Percentiles rank a stretch among this genome's conserved stretches.
These are phyloP conservation scores for Penicillium carneum DNA, from an alignment of 2,329 filamentous ascomycete genomes.

Conservation along the genomic window DNA sequence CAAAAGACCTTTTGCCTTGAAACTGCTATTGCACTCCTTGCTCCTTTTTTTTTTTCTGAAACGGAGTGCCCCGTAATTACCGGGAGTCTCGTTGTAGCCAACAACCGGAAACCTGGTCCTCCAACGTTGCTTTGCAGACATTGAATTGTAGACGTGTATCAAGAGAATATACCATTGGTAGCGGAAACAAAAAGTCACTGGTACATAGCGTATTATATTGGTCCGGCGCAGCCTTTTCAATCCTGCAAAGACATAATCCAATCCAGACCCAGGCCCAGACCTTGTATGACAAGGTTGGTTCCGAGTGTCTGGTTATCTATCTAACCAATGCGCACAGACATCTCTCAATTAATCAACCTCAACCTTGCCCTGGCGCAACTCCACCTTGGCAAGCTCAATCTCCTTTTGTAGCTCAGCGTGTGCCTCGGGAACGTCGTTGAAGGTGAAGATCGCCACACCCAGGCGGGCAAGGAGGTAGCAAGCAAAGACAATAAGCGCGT, in stretches of 20 bases:
- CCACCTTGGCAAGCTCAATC: conserved; percentile 63
- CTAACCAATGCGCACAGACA: not conserved
- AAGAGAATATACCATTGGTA: conserved; percentile 29
- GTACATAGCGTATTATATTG: conserved; percentile 24
- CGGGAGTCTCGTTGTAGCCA: not conserved
- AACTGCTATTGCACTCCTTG: not conserved
- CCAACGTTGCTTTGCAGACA: not conserved
- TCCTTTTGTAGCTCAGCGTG: conserved; percentile 87
- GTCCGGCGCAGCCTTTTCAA: conserved; percentile 9
- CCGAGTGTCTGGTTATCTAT: not conserved
- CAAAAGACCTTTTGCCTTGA: not conserved
- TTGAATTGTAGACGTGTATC: conserved; percentile 30
- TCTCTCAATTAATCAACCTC: conserved; percentile 50
- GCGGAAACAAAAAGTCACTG: conserved; percentile 18
- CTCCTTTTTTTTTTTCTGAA: not conserved
- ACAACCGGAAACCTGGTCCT: not conserved
- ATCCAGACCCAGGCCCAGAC: not conserved
- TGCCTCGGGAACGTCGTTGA: conserved; percentile 92
- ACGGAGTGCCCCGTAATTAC: not conserved
- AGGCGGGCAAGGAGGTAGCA: conserved; percentile 90
- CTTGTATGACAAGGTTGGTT: not conserved
- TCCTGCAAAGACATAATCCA: not conserved
- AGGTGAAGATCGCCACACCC: conserved; percentile 90
- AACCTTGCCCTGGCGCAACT: conserved; percentile 52
- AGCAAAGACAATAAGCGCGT: conserved; percentile 87